A percentile compares a stretch with the other conserved stretches of the same genome.
phyloP scores from a whole-genome alignment of 768 basidiomycete species.

The Cantharellus cinnabarinus region DNA sequence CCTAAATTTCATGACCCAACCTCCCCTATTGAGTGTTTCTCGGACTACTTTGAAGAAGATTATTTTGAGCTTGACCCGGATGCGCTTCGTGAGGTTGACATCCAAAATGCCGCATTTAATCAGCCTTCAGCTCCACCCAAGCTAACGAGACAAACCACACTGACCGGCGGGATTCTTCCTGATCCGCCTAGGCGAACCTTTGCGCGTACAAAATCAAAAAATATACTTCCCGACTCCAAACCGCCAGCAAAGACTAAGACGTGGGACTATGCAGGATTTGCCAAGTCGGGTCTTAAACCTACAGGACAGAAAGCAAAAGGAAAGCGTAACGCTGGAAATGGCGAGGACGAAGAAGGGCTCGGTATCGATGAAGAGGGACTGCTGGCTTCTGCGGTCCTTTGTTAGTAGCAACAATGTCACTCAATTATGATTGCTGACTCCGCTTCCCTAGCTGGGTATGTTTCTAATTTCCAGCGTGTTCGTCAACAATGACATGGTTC shows the following conservation, averaged over 20 bases:
- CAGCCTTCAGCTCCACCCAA: constrained; percentile 15
- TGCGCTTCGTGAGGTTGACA: constrained; percentile 1
- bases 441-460: constrained; percentile 1
- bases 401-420: constrained; percentile 12
- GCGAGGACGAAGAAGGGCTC: constrained; percentile 47
- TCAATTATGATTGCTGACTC: constrained; percentile 19
- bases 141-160: constrained; percentile 12
- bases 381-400: constrained; percentile 17
- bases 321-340: constrained; percentile 22
- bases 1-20: not conserved
- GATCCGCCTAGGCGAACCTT: constrained; percentile 6
- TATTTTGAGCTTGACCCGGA: constrained; percentile 2
- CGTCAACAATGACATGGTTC: not conserved
- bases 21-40: not conserved
- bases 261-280: constrained; percentile 84
- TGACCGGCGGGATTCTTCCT: constrained; percentile 5
- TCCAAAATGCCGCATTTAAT: not conserved
- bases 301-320: constrained; percentile 29
- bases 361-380: constrained; percentile 69
- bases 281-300: constrained; percentile 49
- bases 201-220: constrained; percentile 3
- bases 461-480: not conserved
- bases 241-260: constrained; percentile 47
- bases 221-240: constrained; percentile 19
- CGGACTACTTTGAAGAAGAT: constrained; percentile 6